Percentiles rank a stretch among this genome's conserved stretches.
These are phyloP conservation scores for Plectranthus barbatus DNA, from an alignment of 257 asterid genomes.

Conservation along the genomic window DNA sequence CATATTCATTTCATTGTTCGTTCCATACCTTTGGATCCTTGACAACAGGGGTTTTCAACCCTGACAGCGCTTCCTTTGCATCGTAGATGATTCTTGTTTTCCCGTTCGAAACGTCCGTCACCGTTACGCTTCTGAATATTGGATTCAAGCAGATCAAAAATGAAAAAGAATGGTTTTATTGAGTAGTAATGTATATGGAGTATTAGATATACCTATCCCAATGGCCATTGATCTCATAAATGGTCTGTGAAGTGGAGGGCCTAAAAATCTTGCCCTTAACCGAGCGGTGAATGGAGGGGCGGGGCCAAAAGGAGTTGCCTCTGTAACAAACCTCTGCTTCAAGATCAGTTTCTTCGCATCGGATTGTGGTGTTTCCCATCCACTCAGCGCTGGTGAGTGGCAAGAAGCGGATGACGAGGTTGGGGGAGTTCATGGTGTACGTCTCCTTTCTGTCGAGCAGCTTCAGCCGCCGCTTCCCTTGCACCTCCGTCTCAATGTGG, in stretches of 20 bases:
- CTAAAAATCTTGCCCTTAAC: conserved; percentile 50
- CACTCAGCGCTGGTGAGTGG: conserved; percentile 70
- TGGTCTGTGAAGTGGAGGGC: conserved; percentile 40
- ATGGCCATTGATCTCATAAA: conserved; percentile 59
- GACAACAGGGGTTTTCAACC: conserved; percentile 52
- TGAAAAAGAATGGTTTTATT: no score
- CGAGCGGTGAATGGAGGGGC: conserved; percentile 42
- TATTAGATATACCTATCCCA: conserved; percentile 63
- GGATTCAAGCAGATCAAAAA: no score
- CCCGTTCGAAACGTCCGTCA: conserved; percentile 40
- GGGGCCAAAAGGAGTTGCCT: conserved; percentile 40
- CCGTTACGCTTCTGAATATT: conserved; percentile 35
- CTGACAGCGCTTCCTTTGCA: conserved; percentile 53
- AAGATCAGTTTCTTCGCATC: conserved; percentile 58
- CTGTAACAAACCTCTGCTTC: conserved; percentile 57
- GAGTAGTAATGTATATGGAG: no score
- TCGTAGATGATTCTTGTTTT: conserved; percentile 42
- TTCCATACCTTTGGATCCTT: conserved; percentile 46
- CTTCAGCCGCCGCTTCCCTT: conserved; percentile 48
- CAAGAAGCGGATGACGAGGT: conserved; percentile 58
- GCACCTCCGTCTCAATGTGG: conserved; percentile 56
- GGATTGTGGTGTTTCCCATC: conserved; percentile 55
- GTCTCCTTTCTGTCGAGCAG: conserved; percentile 48
- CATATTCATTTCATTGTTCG: no score
- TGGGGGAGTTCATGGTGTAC: conserved; percentile 63